phyloP scores from a whole-genome alignment of 129 eudicot genomes.

The Arctium lappa region DNA sequence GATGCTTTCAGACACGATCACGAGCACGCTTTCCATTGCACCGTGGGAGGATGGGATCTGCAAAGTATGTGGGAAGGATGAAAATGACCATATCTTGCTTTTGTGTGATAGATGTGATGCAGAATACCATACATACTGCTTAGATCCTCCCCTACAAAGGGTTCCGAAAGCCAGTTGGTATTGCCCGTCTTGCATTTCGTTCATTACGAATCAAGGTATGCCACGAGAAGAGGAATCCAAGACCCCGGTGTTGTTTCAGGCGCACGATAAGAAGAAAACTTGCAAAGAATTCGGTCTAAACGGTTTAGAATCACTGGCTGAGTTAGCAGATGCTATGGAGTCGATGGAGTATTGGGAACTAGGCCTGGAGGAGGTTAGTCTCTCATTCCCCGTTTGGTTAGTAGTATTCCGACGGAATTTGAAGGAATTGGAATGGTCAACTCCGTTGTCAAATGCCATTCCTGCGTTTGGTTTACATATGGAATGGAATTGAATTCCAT shows the following conservation, averaged over 20 bases:
- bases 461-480: not conserved
- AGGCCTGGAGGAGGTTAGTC: slow-evolving; percentile 69
- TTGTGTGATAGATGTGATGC: slow-evolving; percentile 94
- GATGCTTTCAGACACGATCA: slow-evolving; percentile 38
- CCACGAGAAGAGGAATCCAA: slow-evolving; percentile 26
- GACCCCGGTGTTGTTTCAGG: slow-evolving; percentile 19
- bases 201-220: slow-evolving; percentile 41
- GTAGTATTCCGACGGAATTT: not conserved
- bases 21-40: slow-evolving; percentile 60
- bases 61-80: slow-evolving; percentile 94
- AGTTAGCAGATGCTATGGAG: slow-evolving; percentile 66
- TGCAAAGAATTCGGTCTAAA: slow-evolving; percentile 47
- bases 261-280: slow-evolving; percentile 29
- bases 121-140: slow-evolving; percentile 86
- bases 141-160: slow-evolving; percentile 85
- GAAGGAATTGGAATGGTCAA: not conserved
- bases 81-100: slow-evolving; percentile 81
- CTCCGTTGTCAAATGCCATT: not conserved
- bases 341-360: slow-evolving; percentile 77
- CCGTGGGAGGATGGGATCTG: slow-evolving; percentile 98
- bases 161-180: slow-evolving; percentile 95
- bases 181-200: slow-evolving; percentile 82
- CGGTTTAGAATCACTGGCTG: slow-evolving; percentile 47
- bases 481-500: not conserved
- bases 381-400: not conserved